Base-by-base conservation (phyloP, 345 rosid genomes). In the Conringia planisiliqua region DNA sequence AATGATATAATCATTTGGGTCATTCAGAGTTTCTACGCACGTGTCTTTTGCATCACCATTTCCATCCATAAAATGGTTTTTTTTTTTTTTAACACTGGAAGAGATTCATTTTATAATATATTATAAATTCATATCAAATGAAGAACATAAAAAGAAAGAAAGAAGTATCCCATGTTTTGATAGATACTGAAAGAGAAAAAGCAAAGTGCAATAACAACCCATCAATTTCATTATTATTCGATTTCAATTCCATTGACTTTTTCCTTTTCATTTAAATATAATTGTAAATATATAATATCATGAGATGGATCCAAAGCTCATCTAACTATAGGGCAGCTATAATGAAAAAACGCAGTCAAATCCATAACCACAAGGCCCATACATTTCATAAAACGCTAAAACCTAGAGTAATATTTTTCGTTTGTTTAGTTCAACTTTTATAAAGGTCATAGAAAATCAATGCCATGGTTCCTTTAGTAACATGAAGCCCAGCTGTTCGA, bases 161-260 rank as follows among this genome's bases (percentile, higher is more conserved):
- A 20, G 1, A 43, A 59, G 68, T 59, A 51, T 62, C 63, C 44
- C 44, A 54, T 63, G 62, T 73, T 63, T 52, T 63, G 52, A 40
- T 51, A 62, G 54, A 51, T 17, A 29, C 26, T 5, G 7, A 6
- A 56, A 56, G 27, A 57, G 11, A 26, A 74, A 54, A 16, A 8
- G 42, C 10, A 74, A 73, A 65, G 57, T 43, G 57, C 30, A 66
- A 57, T 64, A 46, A 64, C 66, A 66, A 66, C 72, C 58, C 72
- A 72, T 72, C 70, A 72, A 11, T 51, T 51, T 52, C 66, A 57
- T 66, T 32, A 66, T 56, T 58, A 66, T 56, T 74, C 78, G 40
- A 52, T 63, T 27, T 62, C 12, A 18, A 3, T 29, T 29, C 30
- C 3, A 3, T 66, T 33, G 51, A 42, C 32, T 56, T 46, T 63